Conservation (phyloP, 2,329 filamentous ascomycete genomes). For the Septoria linicola region DNA sequence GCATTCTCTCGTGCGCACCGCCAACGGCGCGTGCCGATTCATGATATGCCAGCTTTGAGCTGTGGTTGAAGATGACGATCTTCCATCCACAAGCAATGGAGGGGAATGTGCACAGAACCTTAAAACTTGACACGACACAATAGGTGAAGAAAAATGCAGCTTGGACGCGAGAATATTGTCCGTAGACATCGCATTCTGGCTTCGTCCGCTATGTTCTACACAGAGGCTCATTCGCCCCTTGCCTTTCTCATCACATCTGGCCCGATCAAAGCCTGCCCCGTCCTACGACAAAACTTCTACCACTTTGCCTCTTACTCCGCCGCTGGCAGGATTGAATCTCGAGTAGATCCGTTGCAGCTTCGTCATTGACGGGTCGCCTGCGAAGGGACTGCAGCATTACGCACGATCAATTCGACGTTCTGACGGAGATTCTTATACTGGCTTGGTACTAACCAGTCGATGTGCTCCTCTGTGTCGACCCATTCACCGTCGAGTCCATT, state of each 20-base stretch:
- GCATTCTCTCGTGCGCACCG: conserved; percentile 47
- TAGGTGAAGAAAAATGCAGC: too few species aligned
- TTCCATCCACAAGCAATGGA: too few species aligned
- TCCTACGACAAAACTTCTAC: too few species aligned
- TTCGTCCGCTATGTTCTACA: too few species aligned
- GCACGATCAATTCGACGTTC: conserved; percentile 9
- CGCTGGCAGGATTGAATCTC: neutral
- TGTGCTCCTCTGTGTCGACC: conserved; percentile 24
- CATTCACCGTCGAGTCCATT: conserved; percentile 37
- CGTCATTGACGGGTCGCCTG: neutral
- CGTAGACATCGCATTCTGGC: too few species aligned
- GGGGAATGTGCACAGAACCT: neutral
- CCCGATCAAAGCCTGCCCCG: too few species aligned
- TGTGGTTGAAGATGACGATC: too few species aligned
- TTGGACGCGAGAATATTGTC: too few species aligned
- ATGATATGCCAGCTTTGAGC: conserved; percentile 16
- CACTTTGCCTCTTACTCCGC: too few species aligned
- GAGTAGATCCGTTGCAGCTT: neutral
- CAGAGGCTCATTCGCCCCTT: too few species aligned
- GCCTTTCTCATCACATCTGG: too few species aligned
- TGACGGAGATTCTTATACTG: conserved; percentile 12
- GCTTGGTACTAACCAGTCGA: conserved; percentile 28
- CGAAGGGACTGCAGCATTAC: conserved; percentile 3
- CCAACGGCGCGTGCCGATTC: conserved; percentile 18
- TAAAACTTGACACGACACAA: too few species aligned